Evolutionary conservation across 2,329 filamentous ascomycete genomes (phyloP).

Genomic region (Mycosphaerella arachidis): DNA sequence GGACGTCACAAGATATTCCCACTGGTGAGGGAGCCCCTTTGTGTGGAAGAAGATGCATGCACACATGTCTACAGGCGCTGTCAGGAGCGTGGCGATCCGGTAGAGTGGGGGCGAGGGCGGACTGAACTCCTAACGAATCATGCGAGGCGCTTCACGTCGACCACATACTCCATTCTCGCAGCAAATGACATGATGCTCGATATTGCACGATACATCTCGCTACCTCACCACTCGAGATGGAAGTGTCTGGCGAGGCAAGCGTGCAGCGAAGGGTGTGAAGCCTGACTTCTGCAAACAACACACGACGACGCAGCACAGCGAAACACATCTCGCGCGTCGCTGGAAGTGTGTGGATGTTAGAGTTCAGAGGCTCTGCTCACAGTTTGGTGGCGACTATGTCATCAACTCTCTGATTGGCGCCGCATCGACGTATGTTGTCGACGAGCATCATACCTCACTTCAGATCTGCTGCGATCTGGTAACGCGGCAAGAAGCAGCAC

Average conservation of each 20-base stretch:
- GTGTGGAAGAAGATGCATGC: too few species aligned
- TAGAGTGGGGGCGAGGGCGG: too few species aligned
- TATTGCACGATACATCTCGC: too few species aligned
- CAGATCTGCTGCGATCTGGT: neutral
- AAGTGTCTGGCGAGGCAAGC: neutral
- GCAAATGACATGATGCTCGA: too few species aligned
- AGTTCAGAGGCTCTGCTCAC: neutral
- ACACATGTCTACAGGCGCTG: too few species aligned
- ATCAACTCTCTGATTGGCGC: neutral
- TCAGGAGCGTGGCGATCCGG: neutral
- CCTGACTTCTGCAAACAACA: too few species aligned
- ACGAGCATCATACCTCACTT: neutral
- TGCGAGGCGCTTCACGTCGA: too few species aligned
- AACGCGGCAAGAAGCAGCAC: neutral
- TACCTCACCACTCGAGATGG: neutral
- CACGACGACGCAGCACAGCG: too few species aligned
- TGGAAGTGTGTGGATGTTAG: neutral
- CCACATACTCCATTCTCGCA: too few species aligned
- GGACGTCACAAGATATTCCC: too few species aligned
- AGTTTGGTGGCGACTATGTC: neutral
- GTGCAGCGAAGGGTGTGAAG: neutral
- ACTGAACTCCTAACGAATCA: too few species aligned
- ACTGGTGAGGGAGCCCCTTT: constrained; percentile 10
- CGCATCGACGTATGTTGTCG: neutral
- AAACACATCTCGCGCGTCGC: neutral